Base-by-base conservation (phyloP, 208 protist genomes). In the Trypanosoma caninum region DNA sequence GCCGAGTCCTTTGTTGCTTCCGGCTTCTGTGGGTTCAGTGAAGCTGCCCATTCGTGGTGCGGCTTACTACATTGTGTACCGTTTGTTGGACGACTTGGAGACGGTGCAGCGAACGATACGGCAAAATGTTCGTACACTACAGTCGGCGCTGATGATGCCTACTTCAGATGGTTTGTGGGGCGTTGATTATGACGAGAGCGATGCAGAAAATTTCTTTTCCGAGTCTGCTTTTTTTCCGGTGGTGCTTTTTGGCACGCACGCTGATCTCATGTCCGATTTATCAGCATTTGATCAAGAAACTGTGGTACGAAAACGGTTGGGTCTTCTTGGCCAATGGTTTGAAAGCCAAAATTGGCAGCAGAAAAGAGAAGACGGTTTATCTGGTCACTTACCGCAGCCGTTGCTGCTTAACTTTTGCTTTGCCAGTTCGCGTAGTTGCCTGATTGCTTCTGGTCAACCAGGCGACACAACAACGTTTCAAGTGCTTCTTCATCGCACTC, bases 21-120 rank as follows among this genome's bases (percentile, higher is more conserved):
- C 14, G 41, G 45, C 59, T 0, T 40, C 7, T 33, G 46, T 25
- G 18, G 59, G 59, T 50, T 18, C 46, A 23, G 59, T 65, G 34
- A 65, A 65, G 38, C 38, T 65, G 20, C 59, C 59, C 18, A 55
- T 31, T 11, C 46, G 59, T n/a, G 59, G 47, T 8, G 30, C 50
- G 27, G 37, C 57, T n/a, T 65, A 65, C 38, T 57, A n/a, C 30
- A 48, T 65, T 54, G 2, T 56, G 9, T 65, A 65, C 37, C 34
- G 14, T 37, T 7, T 55, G 35, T 20, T 51, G 18, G 46, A 65
- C 28, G 27, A 50, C 13, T 57, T 7, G 45, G 37, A 57, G n/a
- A 11, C 34, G 31, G 37, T 45, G 41, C 25, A 37, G 18, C 14
- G 18, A 35, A 20, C 37, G 3, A 65, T 65, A 46, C 40, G 30